A percentile compares a stretch with the other conserved stretches of the same genome.
Conservation (phyloP, 2,329 filamentous ascomycete species). For the Purpureocillium takamizusanense region DNA sequence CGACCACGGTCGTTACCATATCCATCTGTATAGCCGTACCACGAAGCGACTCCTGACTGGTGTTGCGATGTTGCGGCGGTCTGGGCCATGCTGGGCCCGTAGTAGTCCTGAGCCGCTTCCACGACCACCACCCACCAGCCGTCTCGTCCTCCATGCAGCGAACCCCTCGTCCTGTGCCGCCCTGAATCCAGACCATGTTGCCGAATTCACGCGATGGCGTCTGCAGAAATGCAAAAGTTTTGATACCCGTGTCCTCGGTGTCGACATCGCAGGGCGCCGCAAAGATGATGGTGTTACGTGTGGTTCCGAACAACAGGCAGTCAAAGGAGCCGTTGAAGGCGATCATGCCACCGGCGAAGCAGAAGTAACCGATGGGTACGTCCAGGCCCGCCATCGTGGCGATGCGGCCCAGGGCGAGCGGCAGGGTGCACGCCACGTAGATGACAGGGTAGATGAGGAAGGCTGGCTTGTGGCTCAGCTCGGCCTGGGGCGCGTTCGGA, state of each 20-base stretch:
- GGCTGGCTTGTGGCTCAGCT: conserved; percentile 32
- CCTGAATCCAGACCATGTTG: conserved; percentile 30
- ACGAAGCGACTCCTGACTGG: conserved; percentile 22
- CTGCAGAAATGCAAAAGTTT: conserved; percentile 42
- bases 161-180: conserved; percentile 11
- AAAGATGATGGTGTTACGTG: conserved; percentile 44
- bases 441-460: conserved; percentile 62
- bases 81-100: conserved; percentile 6
- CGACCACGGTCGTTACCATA: conserved; percentile 31
- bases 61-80: conserved; percentile 5
- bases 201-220: conserved; percentile 29
- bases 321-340: conserved; percentile 47
- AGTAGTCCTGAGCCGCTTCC: conserved; percentile 7
- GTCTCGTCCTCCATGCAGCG: conserved; percentile 4
- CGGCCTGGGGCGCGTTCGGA: conserved; percentile 3
- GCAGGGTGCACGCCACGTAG: conserved; percentile 60
- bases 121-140: conserved; percentile 18
- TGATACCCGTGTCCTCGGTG: conserved; percentile 36
- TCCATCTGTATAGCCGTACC: conserved; percentile 34
- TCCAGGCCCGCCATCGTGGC: conserved; percentile 47
- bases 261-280: conserved; percentile 23
- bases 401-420: conserved; percentile 56
- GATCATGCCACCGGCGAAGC: conserved; percentile 50
- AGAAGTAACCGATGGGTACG: conserved; percentile 46
- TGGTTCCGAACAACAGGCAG: conserved; percentile 42